Percentiles rank a stretch among this genome's conserved stretches.
phyloP scores from a whole-genome alignment of 495 filamentous ascomycete species.

The Monascus purpureus region DNA sequence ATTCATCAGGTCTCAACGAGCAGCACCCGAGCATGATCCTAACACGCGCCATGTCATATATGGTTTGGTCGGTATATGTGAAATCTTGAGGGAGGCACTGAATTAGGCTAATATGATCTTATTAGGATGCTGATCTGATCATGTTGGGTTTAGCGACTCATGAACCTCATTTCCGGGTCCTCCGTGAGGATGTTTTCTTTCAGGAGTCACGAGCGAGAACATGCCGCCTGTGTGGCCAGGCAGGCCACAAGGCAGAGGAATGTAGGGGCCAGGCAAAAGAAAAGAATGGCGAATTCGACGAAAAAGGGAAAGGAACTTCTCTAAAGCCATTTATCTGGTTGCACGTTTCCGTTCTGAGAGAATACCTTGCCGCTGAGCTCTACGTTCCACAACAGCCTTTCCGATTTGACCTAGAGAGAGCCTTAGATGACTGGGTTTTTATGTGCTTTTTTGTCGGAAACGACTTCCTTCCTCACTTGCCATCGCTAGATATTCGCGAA shows the following conservation, averaged over 20 bases:
- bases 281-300: conserved; percentile 72
- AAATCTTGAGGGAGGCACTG: not conserved
- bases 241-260: conserved; percentile 71
- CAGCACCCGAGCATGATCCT: conserved; percentile 80
- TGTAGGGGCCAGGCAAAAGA: conserved; percentile 74
- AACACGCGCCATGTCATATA: conserved; percentile 96
- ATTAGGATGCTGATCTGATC: conserved; percentile 84
- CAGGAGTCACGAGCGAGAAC: conserved; percentile 68
- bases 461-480: conserved; percentile 94
- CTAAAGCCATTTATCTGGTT: conserved; percentile 97
- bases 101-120: not conserved
- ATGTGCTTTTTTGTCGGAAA: conserved; percentile 99
- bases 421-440: conserved; percentile 99
- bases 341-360: conserved; percentile 77
- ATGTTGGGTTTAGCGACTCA: conserved; percentile 97
- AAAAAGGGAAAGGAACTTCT: conserved; percentile 55
- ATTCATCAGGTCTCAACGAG: conserved; percentile 86
- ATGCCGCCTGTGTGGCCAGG: conserved; percentile 80
- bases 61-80: conserved; percentile 40
- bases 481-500: conserved; percentile 91
- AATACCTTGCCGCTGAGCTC: conserved; percentile 87
- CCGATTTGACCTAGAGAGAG: conserved; percentile 79
- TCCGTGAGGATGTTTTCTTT: conserved; percentile 94
- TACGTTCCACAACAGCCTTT: conserved; percentile 66
- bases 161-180: conserved; percentile 91